Evolutionary conservation across 371 early-diverging fungal species (phyloP), one percentile per base, ranked within the genome.

Genomic region (Mortierella sp.): DNA sequence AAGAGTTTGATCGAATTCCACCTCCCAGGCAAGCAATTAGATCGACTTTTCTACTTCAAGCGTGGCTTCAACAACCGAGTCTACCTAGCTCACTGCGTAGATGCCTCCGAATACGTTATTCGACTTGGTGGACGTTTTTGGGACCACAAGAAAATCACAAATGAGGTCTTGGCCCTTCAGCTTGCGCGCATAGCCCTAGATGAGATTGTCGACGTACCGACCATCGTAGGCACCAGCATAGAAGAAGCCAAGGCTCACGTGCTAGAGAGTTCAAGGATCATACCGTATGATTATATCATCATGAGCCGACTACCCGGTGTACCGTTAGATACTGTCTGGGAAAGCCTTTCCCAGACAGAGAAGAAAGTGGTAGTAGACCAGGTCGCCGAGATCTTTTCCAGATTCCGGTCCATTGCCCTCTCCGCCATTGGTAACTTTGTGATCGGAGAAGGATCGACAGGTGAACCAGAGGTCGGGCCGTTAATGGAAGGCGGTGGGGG

Each of bases 61-160:
- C 68, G 75, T 19, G 75, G 75, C 26, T 75, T 48, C 46, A 75
- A 75, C 48, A 75, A 75, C 30, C 59, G 75, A 12, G 75, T 75
- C 47, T 75, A 75, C 43, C 46, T 75, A 11, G 75, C 69, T 11
- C 32, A 24, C 3, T 75, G 75, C 49, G 19, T 60, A 2, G 68
- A 75, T 28, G 69, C 50, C 2, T 59, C 68, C 23, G 75, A 75
- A 21, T 75, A 60, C 26, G 60, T 75, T 11, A 68, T 75, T 27
- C 68, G 75, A 1, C 60, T 75, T 8, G 75, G 69, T 17, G 75
- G 75, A 8, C 68, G 75, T 2, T 75, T 75, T 44, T 75, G 75
- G 75, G 75, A 75, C 56, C 64, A 68, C 12, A 62, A 54, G 21
- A 75, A 75, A 56, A 75, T 75, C 34, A 67, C 60, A 4, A 73